Conservation (phyloP, 352 stramenopile genomes). For the Pythium apleroticum region DNA sequence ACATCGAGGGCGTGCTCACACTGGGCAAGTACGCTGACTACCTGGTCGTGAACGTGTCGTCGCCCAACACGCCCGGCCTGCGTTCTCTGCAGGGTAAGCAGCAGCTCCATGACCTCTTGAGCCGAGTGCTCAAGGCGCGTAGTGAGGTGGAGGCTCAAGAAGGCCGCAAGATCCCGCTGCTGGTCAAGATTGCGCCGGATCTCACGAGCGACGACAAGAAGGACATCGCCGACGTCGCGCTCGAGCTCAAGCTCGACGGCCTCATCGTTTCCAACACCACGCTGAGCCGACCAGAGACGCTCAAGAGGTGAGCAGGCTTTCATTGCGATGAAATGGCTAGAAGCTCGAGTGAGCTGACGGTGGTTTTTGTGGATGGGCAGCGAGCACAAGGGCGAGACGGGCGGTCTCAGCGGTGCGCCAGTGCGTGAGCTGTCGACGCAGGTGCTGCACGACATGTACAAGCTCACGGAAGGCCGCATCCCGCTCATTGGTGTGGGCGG, state of each 20-base stretch:
- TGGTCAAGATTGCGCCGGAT: conserved; percentile 98
- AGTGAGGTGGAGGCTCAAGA: conserved; percentile 58
- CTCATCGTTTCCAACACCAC: conserved; percentile 99
- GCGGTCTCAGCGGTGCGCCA: conserved; percentile 95
- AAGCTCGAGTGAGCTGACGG: not conserved
- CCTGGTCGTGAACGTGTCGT: conserved; percentile 98
- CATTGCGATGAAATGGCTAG: not conserved
- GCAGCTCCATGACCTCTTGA: conserved; percentile 78
- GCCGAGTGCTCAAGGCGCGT: conserved; percentile 64
- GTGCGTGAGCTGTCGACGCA: conserved; percentile 93
- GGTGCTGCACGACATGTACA: conserved; percentile 95
- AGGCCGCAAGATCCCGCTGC: conserved; percentile 82
- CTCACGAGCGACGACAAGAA: conserved; percentile 93
- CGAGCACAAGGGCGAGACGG: conserved; percentile 77
- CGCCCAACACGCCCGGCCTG: conserved; percentile 93
- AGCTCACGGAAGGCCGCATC: conserved; percentile 91
- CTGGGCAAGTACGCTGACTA: conserved; percentile 96
- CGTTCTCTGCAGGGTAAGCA: conserved; percentile 78
- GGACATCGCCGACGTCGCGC: conserved; percentile 92
- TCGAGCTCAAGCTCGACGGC: conserved; percentile 90
- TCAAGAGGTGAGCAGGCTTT: conserved; percentile 48
- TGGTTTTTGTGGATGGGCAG: conserved; percentile 22
- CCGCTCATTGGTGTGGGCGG: conserved; percentile 96
- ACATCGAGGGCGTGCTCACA: conserved; percentile 88
- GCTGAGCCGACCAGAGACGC: conserved; percentile 79